These are phyloP conservation scores for Linnemannia elongata DNA, from an alignment of 192 early-diverging fungal species.

Conservation along the genomic window DNA sequence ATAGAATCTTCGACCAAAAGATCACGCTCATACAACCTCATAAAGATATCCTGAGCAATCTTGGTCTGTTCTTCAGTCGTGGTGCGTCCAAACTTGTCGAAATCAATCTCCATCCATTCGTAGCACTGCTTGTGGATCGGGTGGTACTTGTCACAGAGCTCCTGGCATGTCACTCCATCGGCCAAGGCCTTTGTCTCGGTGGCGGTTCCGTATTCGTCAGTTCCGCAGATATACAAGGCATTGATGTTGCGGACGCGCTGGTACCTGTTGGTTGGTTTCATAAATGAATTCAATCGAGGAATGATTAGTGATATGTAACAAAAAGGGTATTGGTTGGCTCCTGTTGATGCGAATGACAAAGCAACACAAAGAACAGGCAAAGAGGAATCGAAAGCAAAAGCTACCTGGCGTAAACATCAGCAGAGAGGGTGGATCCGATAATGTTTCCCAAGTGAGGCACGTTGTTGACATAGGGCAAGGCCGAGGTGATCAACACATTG, in stretches of 20 bases:
- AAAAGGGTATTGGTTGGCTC: neutral
- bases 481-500: slow-evolving; percentile 96
- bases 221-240: slow-evolving; percentile 94
- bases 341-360: neutral
- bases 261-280: slow-evolving; percentile 67
- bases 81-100: slow-evolving; percentile 97
- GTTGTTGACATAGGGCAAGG: slow-evolving; percentile 99
- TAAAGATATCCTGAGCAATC: slow-evolving; percentile 94
- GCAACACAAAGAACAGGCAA: neutral
- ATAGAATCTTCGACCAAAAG: slow-evolving; percentile 80
- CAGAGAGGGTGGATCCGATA: slow-evolving; percentile 97
- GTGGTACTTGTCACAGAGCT: slow-evolving; percentile 98
- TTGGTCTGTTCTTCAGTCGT: slow-evolving; percentile 91
- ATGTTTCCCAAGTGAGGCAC: slow-evolving; percentile 99
- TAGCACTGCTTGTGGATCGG: slow-evolving; percentile 89
- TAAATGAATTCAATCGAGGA: neutral
- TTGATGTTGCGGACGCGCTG: slow-evolving; percentile 91
- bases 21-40: slow-evolving; percentile 77
- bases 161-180: slow-evolving; percentile 90
- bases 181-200: slow-evolving; percentile 98
- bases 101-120: slow-evolving; percentile 95
- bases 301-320: neutral
- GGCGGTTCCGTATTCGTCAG: slow-evolving; percentile 99
- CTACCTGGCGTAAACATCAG: slow-evolving; percentile 94
- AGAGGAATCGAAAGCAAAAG: neutral